phyloP scores from a whole-genome alignment of 805 yeast genomes.

The Candida succiphila region DNA sequence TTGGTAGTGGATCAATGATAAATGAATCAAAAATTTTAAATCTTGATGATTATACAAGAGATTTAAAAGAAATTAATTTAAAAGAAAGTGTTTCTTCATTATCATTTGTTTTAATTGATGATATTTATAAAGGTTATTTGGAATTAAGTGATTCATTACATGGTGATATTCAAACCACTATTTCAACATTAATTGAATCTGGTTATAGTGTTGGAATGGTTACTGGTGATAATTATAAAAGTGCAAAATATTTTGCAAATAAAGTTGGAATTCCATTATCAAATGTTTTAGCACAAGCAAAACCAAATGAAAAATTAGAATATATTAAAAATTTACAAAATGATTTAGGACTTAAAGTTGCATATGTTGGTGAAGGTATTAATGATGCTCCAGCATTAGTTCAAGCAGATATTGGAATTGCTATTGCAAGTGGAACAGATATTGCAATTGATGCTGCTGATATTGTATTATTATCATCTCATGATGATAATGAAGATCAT shows the following conservation, averaged over 20 bases:
- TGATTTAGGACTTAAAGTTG: constrained; percentile 36
- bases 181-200: constrained; percentile 38
- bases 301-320: constrained; percentile 69
- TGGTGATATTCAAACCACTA: constrained; percentile 50
- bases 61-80: constrained; percentile 4
- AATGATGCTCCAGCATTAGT: constrained; percentile 97
- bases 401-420: constrained; percentile 80
- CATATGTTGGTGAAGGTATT: constrained; percentile 95
- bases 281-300: constrained; percentile 64
- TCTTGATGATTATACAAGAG: constrained; percentile 8
- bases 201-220: constrained; percentile 72
- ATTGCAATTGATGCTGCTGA: constrained; percentile 97
- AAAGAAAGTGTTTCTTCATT: constrained; percentile 11
- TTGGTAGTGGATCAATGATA: constrained; percentile 47
- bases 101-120: constrained; percentile 42
- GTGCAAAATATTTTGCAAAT: constrained; percentile 56
- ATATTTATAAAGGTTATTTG: constrained; percentile 49
- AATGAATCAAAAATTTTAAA: constrained; percentile 14
- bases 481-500: constrained; percentile 2
- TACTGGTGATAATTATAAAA: constrained; percentile 70
- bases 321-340: constrained; percentile 50
- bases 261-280: constrained; percentile 55
- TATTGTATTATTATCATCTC: constrained; percentile 56
- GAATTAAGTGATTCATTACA: constrained; percentile 63
- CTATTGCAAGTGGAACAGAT: constrained; percentile 88